Evolutionary conservation across 2,329 filamentous ascomycete species (phyloP).

Genomic region (Saccharata proteae): DNA sequence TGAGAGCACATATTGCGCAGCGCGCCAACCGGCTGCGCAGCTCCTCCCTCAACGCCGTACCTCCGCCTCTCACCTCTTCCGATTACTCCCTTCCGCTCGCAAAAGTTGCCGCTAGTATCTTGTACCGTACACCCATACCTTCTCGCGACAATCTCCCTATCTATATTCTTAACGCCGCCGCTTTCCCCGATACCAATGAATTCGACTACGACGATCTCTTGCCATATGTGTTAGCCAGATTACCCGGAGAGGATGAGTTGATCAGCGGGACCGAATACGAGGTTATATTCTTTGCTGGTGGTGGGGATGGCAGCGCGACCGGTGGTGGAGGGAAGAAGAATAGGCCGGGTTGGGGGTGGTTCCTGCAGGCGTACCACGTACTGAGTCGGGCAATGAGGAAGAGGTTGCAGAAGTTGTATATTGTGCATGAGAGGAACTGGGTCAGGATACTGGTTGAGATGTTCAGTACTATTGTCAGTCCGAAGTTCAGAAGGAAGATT

Average conservation of each 20-base stretch:
- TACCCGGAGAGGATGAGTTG: constrained; percentile 44
- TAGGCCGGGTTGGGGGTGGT: constrained; percentile 43
- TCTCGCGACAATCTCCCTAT: constrained; percentile 38
- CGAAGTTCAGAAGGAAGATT: constrained; percentile 46
- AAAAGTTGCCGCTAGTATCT: constrained; percentile 38
- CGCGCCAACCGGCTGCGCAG: constrained; percentile 24
- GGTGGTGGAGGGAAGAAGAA: constrained; percentile 31
- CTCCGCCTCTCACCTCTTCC: constrained; percentile 31
- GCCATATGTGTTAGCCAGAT: constrained; percentile 41
- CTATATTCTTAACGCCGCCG: constrained; percentile 44
- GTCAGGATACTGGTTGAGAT: constrained; percentile 43
- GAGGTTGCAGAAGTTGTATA: constrained; percentile 42
- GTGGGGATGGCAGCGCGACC: constrained; percentile 23
- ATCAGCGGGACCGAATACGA: constrained; percentile 42
- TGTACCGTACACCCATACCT: constrained; percentile 41
- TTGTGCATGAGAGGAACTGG: constrained; percentile 47
- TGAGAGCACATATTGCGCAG: constrained; percentile 22
- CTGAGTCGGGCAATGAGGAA: constrained; percentile 43
- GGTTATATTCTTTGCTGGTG: constrained; percentile 46
- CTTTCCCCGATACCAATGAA: constrained; percentile 42
- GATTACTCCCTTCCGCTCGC: constrained; percentile 39
- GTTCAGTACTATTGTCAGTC: constrained; percentile 44
- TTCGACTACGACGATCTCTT: constrained; percentile 43
- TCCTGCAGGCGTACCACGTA: constrained; percentile 45
- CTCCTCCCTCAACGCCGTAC: constrained; percentile 35